Conservation (phyloP, 2,329 filamentous ascomycete species). For the Neonectria coccinea region DNA sequence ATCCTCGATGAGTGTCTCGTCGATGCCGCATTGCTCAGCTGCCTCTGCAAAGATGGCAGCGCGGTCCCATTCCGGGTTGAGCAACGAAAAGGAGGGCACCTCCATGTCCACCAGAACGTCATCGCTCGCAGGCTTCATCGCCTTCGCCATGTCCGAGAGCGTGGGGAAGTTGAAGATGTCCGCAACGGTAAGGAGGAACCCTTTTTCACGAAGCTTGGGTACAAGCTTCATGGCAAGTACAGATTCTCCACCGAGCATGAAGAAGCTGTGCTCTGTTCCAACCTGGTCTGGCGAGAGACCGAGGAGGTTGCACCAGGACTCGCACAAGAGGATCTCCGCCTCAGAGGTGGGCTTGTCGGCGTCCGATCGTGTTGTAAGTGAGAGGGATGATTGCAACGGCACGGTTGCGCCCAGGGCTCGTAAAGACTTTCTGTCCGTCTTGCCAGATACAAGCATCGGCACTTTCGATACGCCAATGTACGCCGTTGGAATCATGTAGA, state of each 20-base stretch:
- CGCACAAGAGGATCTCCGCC: constrained; percentile 45
- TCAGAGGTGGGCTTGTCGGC: constrained; percentile 35
- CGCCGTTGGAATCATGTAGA: constrained; percentile 42
- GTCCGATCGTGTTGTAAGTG: constrained; percentile 1
- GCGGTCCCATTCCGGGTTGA: constrained; percentile 46
- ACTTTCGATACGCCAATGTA: constrained; percentile 41
- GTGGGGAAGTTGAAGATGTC: constrained; percentile 59
- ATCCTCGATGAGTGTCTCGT: constrained; percentile 55
- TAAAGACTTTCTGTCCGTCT: constrained; percentile 41
- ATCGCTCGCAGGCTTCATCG: constrained; percentile 40
- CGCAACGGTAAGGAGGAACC: constrained; percentile 57
- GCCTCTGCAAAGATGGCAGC: constrained; percentile 50
- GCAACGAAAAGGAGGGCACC: constrained; percentile 54
- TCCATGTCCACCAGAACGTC: constrained; percentile 38
- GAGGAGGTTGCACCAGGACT: constrained; percentile 53
- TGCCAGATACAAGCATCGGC: constrained; percentile 42
- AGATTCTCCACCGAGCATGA: constrained; percentile 62
- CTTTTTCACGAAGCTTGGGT: constrained; percentile 53
- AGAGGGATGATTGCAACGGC: constrained; percentile 32
- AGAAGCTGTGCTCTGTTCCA: constrained; percentile 57
- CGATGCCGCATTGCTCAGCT: constrained; percentile 46
- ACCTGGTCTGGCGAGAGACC: constrained; percentile 49
- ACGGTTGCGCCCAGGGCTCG: constrained; percentile 40
- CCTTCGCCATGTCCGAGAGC: constrained; percentile 57
- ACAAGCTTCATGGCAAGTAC: constrained; percentile 63